Evolutionary conservation across 768 basidiomycete species (phyloP).

Genomic region (Rhizopogon vinicolor): DNA sequence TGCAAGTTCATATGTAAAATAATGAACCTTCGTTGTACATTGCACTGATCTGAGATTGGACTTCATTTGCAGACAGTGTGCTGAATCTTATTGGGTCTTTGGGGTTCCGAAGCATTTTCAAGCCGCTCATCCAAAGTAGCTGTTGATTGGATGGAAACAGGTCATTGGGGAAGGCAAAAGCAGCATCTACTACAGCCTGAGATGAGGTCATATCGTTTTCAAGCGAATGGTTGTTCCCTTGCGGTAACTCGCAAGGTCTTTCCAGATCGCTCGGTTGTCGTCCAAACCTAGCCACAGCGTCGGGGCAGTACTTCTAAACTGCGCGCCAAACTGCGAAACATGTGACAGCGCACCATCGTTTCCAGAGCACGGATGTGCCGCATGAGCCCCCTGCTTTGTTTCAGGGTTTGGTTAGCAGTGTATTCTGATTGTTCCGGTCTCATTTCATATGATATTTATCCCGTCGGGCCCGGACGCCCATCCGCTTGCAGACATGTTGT

Average conservation of each 20-base stretch:
- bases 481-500: too few species aligned
- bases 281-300: too few species aligned
- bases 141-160: conserved; percentile 4
- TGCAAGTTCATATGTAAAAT: conserved; percentile 9
- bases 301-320: too few species aligned
- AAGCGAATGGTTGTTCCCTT: conserved; percentile 24
- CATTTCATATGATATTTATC: too few species aligned
- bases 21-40: conserved; percentile 13
- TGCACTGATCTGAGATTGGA: conserved; percentile 12
- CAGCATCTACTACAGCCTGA: conserved; percentile 11
- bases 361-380: too few species aligned
- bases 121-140: conserved; percentile 25
- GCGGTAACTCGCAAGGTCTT: conserved; percentile 25
- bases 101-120: conserved; percentile 26
- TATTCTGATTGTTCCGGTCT: too few species aligned
- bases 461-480: too few species aligned
- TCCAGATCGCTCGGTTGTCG: too few species aligned
- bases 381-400: too few species aligned
- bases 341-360: too few species aligned
- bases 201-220: conserved; percentile 24
- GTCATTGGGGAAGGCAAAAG: conserved; percentile 13
- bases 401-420: too few species aligned
- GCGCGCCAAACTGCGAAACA: too few species aligned
- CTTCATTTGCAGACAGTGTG: conserved; percentile 5
- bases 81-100: not conserved